Percentiles rank a stretch among this genome's conserved stretches.
Conservation (phyloP, 352 stramenopile species). For the Pythium apleroticum region DNA sequence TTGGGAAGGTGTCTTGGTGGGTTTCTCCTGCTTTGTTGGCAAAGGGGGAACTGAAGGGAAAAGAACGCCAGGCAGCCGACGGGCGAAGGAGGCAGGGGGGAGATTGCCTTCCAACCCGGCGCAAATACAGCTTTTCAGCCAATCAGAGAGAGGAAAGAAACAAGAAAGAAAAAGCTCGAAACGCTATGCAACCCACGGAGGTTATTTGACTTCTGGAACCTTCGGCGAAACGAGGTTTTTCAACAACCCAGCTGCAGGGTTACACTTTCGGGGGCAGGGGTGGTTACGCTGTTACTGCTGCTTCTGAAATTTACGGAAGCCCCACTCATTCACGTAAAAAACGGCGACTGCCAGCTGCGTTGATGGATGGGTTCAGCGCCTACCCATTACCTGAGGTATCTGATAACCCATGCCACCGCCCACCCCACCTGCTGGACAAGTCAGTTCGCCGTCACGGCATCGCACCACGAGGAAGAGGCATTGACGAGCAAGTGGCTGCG, state of each 20-base stretch:
- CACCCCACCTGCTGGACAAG: conserved; percentile 8
- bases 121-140: conserved; percentile 11
- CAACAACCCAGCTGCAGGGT: neutral
- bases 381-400: conserved; percentile 24
- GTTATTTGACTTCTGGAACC: conserved; percentile 34
- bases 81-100: conserved; percentile 8
- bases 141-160: conserved; percentile 19
- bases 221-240: conserved; percentile 31
- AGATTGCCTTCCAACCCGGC: conserved; percentile 3
- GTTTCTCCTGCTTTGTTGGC: conserved; percentile 24
- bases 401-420: conserved; percentile 20
- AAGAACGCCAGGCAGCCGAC: conserved; percentile 13
- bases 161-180: conserved; percentile 26
- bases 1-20: conserved; percentile 2
- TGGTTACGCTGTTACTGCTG: conserved; percentile 4
- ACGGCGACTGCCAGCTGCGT: conserved; percentile 2
- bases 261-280: neutral
- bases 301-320: neutral
- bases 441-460: conserved; percentile 16
- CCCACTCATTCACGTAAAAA: conserved; percentile 4
- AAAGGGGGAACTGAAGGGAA: conserved; percentile 31
- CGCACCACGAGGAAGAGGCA: neutral
- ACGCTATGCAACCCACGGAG: conserved; percentile 4
- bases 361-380: conserved; percentile 9
- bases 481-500: neutral